phyloP scores from a whole-genome alignment of 768 basidiomycete genomes.

The Mycena chlorophos region DNA sequence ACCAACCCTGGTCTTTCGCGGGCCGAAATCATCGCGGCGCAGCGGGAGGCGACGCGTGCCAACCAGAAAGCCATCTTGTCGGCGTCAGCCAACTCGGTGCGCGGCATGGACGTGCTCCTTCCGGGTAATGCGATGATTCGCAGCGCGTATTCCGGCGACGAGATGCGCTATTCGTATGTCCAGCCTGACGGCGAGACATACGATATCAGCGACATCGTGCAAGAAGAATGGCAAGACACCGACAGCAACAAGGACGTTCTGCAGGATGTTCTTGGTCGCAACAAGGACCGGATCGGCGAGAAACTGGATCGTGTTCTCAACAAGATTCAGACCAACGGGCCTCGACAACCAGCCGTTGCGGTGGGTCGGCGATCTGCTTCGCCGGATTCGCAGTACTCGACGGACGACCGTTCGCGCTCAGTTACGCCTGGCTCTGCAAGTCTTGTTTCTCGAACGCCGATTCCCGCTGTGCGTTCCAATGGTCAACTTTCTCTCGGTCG shows the following conservation, averaged over 20 bases:
- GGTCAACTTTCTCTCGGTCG: slow-evolving; percentile 17
- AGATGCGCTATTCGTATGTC: slow-evolving; percentile 93
- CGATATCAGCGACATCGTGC: slow-evolving; percentile 92
- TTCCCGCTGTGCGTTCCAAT: slow-evolving; percentile 8
- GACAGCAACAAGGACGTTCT: slow-evolving; percentile 60
- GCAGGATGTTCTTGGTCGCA: slow-evolving; percentile 65
- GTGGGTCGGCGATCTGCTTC: too few relatives aligned
- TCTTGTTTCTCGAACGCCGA: slow-evolving; percentile 30
- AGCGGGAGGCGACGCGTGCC: slow-evolving; percentile 81
- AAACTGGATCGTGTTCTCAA: slow-evolving; percentile 73
- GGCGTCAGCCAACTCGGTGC: slow-evolving; percentile 78
- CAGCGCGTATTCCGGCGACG: slow-evolving; percentile 70
- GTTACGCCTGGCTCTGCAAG: slow-evolving; percentile 44
- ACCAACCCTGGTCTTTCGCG: slow-evolving; percentile 43
- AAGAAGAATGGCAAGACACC: slow-evolving; percentile 78
- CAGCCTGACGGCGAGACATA: slow-evolving; percentile 83
- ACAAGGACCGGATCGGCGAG: slow-evolving; percentile 61
- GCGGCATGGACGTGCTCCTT: slow-evolving; percentile 90
- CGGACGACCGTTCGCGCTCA: slow-evolving; percentile 48
- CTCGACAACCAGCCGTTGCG: too few relatives aligned
- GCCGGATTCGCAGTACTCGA: slow-evolving; percentile 63
- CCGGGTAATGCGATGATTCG: slow-evolving; percentile 85
- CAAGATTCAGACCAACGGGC: slow-evolving; percentile 69
- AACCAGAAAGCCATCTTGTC: slow-evolving; percentile 82
- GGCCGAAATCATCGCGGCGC: slow-evolving; percentile 92